Evolutionary conservation across 208 protist species (phyloP), one percentile per base, ranked within the genome.

Genomic region (Leishmania lainsoni): DNA sequence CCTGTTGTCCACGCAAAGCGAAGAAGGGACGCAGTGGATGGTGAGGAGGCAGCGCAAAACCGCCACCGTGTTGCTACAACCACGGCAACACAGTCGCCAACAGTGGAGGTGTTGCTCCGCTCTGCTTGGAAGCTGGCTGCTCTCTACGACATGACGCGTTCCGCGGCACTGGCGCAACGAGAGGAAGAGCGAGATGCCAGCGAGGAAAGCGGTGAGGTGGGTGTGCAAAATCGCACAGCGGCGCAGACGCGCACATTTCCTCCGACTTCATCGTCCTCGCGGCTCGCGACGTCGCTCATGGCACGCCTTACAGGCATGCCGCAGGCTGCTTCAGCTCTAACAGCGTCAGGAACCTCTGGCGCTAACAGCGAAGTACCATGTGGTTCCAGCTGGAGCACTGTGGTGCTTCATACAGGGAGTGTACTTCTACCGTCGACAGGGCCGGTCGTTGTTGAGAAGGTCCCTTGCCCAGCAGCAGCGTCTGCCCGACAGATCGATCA

Each of bases 41-140:
- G 5, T 6, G 73, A 49, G 32, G 32, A 49, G 12, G 1, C 73
- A 32, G 9, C 20, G 73, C 29, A 20, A 59, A 14, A 16, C 12
- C 56, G 8, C 39, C 56, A 58, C 79, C 9, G 16, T 29, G 26
- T 6, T 69, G 22, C 49, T 5, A 63, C 49, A 0, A 49, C 32
- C 4, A 35, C 42, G 54, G 2, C 35, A 49, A 39, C 5, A 8
- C 72, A 42, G 75, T 82, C 78, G 14, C 78, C 79, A 14, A 63
- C 49, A 0, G 79, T 87, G 78, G 80, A 83, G 81, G 80, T 90
- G 61, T 79, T 90, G 22, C 70, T 75, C 16, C 83, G 87, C 49
- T 80, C 76, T 5, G 81, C 81, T 45, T 59, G 65, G n/a, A 90
- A 90, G 68, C 69, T 90, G 48, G 87, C 87, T n/a, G 63, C 59